Percentiles rank a stretch among this genome's conserved stretches.
phyloP scores from a whole-genome alignment of 108 stramenopile species.

The Stephanodiscus minutulus region DNA sequence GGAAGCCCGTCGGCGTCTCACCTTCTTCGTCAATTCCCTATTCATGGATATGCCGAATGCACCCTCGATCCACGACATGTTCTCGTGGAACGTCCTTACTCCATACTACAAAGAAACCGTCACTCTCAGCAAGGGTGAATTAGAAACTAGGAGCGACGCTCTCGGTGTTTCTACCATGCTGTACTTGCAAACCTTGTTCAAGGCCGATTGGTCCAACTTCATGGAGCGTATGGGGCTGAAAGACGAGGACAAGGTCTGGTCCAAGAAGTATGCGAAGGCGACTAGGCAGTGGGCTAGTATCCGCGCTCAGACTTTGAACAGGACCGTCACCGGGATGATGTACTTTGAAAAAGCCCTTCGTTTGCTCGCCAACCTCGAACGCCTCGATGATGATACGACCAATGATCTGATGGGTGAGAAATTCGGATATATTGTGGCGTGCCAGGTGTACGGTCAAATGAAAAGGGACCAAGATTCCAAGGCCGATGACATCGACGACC shows the following conservation, averaged over 20 bases:
- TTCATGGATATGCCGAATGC: conserved; percentile 99
- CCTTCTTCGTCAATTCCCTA: conserved; percentile 97
- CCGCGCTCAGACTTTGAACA: conserved; percentile 93
- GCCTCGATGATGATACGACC: conserved; percentile 84
- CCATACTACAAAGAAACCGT: conserved; percentile 98
- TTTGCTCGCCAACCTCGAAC: conserved; percentile 92
- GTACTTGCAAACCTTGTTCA: conserved; percentile 95
- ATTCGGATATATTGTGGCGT: conserved; percentile 97
- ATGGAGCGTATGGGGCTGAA: conserved; percentile 85
- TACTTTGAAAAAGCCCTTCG: conserved; percentile 96
- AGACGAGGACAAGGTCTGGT: conserved; percentile 92
- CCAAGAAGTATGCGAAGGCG: conserved; percentile 83
- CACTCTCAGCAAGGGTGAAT: conserved; percentile 89
- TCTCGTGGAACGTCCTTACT: conserved; percentile 96
- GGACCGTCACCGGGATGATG: conserved; percentile 99
- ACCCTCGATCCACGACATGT: conserved; percentile 94
- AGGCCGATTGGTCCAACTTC: conserved; percentile 95
- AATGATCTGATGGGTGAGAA: conserved; percentile 94
- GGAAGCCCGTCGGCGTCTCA: conserved; percentile 93
- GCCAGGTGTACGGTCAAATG: conserved; percentile 97
- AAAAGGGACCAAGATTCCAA: conserved; percentile 94
- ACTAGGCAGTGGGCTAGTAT: conserved; percentile 96
- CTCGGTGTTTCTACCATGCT: conserved; percentile 94
- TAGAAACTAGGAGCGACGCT: conserved; percentile 89
- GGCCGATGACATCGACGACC: conserved; percentile 94